Evolutionary conservation across 2,329 filamentous ascomycete species (phyloP).

Genomic region (Diaporthe velutina): DNA sequence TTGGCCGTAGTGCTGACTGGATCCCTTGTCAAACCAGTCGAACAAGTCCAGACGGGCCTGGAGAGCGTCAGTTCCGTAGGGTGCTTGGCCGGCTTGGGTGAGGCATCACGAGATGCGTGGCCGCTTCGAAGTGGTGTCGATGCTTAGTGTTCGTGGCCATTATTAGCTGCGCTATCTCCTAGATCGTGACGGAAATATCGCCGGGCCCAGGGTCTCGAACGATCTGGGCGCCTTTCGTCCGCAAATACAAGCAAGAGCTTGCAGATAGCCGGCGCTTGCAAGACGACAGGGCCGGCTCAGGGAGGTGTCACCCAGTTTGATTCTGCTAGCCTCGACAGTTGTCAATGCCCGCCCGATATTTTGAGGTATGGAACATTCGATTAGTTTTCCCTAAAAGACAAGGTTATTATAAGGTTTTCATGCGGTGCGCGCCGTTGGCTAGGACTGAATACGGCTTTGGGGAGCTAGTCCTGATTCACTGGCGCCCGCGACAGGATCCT

Average conservation of each 20-base stretch:
- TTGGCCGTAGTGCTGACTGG: neutral
- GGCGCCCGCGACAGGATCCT: neutral
- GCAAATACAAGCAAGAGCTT: neutral
- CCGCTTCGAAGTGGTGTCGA: neutral
- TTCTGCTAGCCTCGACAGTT: conserved; percentile 11
- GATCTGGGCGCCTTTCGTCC: neutral
- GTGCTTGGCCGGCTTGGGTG: neutral
- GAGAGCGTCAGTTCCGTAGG: neutral
- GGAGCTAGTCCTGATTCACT: neutral
- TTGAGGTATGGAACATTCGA: conserved; percentile 7
- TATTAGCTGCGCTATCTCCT: neutral
- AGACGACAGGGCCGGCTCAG: neutral
- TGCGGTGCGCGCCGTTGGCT: conserved; percentile 16
- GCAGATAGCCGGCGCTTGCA: neutral
- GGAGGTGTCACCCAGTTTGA: neutral
- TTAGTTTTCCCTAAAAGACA: neutral
- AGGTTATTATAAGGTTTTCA: conserved; percentile 28
- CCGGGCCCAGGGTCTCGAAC: neutral
- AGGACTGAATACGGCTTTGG: neutral
- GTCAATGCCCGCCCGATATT: conserved; percentile 21
- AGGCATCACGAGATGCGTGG: neutral
- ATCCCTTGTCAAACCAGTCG: neutral
- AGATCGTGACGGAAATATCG: conserved; percentile 3
- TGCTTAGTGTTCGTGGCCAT: neutral
- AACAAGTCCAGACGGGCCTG: conserved; percentile 1